Evolutionary conservation across 2,329 filamentous ascomycete genomes (phyloP).

Genomic region (Cladophialophora chaetospira): DNA sequence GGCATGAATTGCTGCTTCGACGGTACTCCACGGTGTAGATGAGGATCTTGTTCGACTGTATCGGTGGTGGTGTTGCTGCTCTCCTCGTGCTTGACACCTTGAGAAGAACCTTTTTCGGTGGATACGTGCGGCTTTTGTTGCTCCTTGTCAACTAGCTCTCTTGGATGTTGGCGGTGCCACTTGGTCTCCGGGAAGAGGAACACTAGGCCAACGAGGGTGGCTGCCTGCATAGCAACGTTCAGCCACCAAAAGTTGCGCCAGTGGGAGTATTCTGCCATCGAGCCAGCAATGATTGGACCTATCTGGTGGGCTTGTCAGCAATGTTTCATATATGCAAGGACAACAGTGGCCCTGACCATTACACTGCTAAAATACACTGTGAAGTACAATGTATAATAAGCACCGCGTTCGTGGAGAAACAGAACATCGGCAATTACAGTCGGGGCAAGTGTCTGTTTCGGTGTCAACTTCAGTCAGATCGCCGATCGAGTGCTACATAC

Average conservation of each 20-base stretch:
- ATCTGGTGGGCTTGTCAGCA: conserved; percentile 18
- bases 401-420: conserved; percentile 9
- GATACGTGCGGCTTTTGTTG: neutral
- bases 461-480: conserved; percentile 43
- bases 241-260: conserved; percentile 45
- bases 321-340: neutral
- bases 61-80: neutral
- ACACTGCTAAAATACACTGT: conserved; percentile 8
- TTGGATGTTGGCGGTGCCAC: conserved; percentile 18
- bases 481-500: conserved; percentile 43
- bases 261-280: conserved; percentile 1
- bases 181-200: conserved; percentile 20
- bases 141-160: neutral
- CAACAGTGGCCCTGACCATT: neutral
- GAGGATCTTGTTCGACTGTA: neutral
- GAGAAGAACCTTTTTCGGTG: neutral
- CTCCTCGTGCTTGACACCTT: conserved; percentile 1
- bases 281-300: conserved; percentile 1
- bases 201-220: conserved; percentile 1
- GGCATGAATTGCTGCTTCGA: conserved; percentile 5
- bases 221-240: conserved; percentile 39
- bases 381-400: conserved; percentile 5
- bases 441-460: conserved; percentile 22
- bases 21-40: neutral
- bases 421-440: neutral